Base-by-base conservation (phyloP, 352 stramenopile genomes). In the Globisporangium emineosum region DNA sequence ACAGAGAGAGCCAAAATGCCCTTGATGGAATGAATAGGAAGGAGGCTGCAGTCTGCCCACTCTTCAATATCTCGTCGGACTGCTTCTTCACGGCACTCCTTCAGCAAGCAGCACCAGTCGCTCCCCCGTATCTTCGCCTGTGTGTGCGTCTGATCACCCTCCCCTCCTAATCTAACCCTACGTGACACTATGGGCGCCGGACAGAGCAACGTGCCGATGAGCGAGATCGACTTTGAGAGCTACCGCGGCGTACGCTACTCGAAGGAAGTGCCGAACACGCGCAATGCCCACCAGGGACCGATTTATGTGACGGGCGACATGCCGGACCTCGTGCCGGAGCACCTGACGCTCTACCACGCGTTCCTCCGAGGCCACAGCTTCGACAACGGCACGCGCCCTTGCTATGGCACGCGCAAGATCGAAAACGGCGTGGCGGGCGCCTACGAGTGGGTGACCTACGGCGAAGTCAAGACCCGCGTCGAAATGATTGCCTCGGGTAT, bases 391-490 rank as follows among this genome's bases (percentile, higher is more conserved):
- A 69, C 57, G 51, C 71, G 74, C 5, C 71, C 57, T 30, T 69
- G 57, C 61, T 80, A 78, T 57, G 80, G 80, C 58, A 78, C 72
- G 58, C 79, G 79, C 40, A 47, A 57, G 40, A 53, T 82, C 45
- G 72, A 79, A 50, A 85, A 73, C 40, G 78, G 75, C 42, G 60
- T 71, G n/a, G 75, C 73, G 0, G 77, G 77, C 12, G 37, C 67
- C 2, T 90, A 83, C 72, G 62, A 77, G 50, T 91, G 80, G 80
- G n/a, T 86, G 30, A 88, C 67, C 17, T 88, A 87, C 65, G 69
- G 62, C 37, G 27, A 89, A 21, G 76, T 88, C 6, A 72, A 78
- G 57, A 62, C 53, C 0, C 70, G 77, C 9, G 64, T 75, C 47
- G 76, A 79, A 47, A 66, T 72, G 40, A 64, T 87, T 54, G 72